Evolutionary conservation across 2,329 filamentous ascomycete genomes (phyloP).

Genomic region (Seiridium unicorne): DNA sequence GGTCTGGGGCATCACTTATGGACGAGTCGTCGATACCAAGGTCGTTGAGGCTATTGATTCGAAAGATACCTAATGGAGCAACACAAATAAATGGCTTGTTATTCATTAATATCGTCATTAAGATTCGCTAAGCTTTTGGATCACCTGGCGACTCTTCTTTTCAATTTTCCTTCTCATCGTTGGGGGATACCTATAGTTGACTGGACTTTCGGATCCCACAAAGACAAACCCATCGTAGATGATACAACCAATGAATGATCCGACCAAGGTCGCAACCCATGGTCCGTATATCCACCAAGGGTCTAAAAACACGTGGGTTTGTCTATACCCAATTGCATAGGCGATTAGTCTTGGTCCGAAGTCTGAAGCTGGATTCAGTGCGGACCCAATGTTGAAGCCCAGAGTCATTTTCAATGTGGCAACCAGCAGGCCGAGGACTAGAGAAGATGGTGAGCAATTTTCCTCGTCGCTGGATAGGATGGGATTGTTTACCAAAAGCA

Average conservation of each 20-base stretch:
- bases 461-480: neutral
- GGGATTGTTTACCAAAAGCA: constrained; percentile 20
- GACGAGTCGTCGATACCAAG: too few species aligned
- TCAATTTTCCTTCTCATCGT: neutral
- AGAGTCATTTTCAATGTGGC: constrained; percentile 33
- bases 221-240: constrained; percentile 32
- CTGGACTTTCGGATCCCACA: constrained; percentile 24
- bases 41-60: too few species aligned
- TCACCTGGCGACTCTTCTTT: neutral
- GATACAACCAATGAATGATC: constrained; percentile 25
- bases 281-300: constrained; percentile 32
- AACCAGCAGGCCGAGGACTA: constrained; percentile 31
- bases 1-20: too few species aligned
- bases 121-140: neutral
- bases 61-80: too few species aligned
- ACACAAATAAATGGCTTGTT: neutral
- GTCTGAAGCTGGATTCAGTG: constrained; percentile 35
- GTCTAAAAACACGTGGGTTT: constrained; percentile 23
- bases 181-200: constrained; percentile 17
- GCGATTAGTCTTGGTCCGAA: constrained; percentile 32
- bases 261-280: constrained; percentile 17
- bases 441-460: neutral
- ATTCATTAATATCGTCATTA: neutral
- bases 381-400: constrained; percentile 34
- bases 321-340: constrained; percentile 27